Base-by-base conservation (phyloP, 495 filamentous ascomycete genomes). In the Tetracladium setigerum region DNA sequence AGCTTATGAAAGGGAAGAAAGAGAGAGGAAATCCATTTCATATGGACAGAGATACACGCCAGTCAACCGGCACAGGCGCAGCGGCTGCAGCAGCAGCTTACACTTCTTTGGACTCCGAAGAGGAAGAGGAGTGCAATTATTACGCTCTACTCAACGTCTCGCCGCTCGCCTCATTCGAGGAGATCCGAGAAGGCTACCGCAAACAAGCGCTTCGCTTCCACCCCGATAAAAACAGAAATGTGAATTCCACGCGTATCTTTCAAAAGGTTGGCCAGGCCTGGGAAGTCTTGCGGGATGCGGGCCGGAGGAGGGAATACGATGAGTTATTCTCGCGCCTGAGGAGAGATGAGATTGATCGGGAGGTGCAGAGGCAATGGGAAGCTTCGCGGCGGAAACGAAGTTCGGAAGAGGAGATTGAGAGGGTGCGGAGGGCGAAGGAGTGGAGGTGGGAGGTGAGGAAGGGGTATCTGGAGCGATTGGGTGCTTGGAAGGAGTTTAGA, bases 181-280 rank as follows among this genome's bases (percentile, higher is more conserved):
- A 69, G 2, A 73, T 76, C 50, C 67, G 68, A 44, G 55, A 54
- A 30, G 62, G 69, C 6, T 73, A 72, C 54, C 71, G 67, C 43
- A 66, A 55, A 39, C 58, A 69, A 9, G 81, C 79, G 1, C 58
- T 83, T 41, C 75, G 71, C 47, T 64, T 61, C 54, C 81, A 84
- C 49, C 81, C 81, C 0, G 80, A 84, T 62, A 83, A 84, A 58
- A 69, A 73, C 54, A 65, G 67, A 30, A 65, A 65, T 22, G 59
- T 66, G 14, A 46, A 53, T 13, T 63, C 68, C 5, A 50, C 49
- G 12, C 63, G 72, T 35, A 62, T 72, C 18, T 83, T 82, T 38
- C 53, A 56, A 30, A 19, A 22, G 11, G n/a, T 56, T 7, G 49
- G 10, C 14, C 51, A 56, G 1, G 49, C 42, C 2, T 44, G 55